These are phyloP conservation scores for Magnusiomyces fungicola DNA, from an alignment of 1,139 yeast species.

Conservation along the genomic window DNA sequence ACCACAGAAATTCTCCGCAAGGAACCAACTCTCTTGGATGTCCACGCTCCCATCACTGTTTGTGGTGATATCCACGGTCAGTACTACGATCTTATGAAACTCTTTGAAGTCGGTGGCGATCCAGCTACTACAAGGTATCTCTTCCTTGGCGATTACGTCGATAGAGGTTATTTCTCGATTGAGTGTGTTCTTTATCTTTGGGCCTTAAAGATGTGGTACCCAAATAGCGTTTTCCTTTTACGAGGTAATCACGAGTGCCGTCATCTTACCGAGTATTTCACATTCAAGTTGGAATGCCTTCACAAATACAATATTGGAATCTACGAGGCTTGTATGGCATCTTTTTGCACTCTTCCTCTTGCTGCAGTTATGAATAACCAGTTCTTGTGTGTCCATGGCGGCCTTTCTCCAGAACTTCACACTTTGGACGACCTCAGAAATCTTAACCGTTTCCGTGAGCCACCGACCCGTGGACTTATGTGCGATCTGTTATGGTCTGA, in stretches of 20 bases:
- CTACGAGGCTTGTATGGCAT: constrained; percentile 67
- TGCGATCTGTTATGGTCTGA: constrained; percentile 97
- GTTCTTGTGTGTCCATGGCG: constrained; percentile 95
- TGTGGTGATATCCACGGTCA: constrained; percentile 98
- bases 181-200: constrained; percentile 81
- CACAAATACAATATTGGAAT: constrained; percentile 68
- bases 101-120: constrained; percentile 92
- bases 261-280: constrained; percentile 89
- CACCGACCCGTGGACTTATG: constrained; percentile 91
- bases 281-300: constrained; percentile 84
- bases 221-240: constrained; percentile 69
- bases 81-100: constrained; percentile 79
- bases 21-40: constrained; percentile 74
- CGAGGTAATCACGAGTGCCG: constrained; percentile 96
- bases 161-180: constrained; percentile 85
- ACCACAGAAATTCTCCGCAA: constrained; percentile 61
- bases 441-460: constrained; percentile 80
- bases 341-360: constrained; percentile 83
- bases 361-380: constrained; percentile 94
- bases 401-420: constrained; percentile 80
- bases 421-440: constrained; percentile 61
- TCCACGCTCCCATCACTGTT: constrained; percentile 91
- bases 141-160: constrained; percentile 93
- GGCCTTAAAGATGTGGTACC: constrained; percentile 72
- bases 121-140: constrained; percentile 71